A percentile compares a stretch with the other conserved stretches of the same genome.
Evolutionary conservation across 441 rosid genomes (phyloP).

Genomic region (Euphorbia celastroides): DNA sequence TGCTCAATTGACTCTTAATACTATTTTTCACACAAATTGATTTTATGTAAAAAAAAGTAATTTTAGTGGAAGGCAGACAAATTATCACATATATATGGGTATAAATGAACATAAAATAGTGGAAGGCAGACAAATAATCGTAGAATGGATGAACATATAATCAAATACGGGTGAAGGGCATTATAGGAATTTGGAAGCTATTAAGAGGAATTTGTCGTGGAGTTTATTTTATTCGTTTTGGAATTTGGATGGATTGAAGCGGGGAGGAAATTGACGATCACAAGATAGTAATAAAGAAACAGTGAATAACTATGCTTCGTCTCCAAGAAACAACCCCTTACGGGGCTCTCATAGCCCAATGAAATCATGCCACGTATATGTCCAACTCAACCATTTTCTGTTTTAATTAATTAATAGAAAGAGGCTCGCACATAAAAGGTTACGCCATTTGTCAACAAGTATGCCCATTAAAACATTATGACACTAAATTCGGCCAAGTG

Average conservation of each 20-base stretch:
- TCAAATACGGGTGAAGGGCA: no score
- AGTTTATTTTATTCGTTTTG: not conserved
- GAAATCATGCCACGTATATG: conserved; percentile 2
- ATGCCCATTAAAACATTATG: not conserved
- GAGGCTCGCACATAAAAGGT: not conserved
- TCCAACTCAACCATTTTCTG: not conserved
- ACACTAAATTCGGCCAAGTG: not conserved
- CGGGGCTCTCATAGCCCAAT: not conserved
- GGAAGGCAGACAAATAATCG: no score
- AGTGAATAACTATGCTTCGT: conserved; percentile 3
- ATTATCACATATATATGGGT: no score
- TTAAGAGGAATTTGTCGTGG: conserved; percentile 14
- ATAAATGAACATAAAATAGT: no score
- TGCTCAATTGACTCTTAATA: no score
- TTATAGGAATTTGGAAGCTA: not conserved
- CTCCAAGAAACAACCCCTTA: not conserved
- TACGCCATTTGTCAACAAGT: not conserved
- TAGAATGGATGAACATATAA: no score
- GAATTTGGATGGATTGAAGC: not conserved
- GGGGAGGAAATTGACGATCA: not conserved
- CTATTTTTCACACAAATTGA: no score
- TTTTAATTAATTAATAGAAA: not conserved
- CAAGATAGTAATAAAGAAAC: not conserved
- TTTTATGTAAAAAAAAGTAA: no score
- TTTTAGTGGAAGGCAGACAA: no score